Evolutionary conservation across 495 filamentous ascomycete species (phyloP).

Genomic region (Podospora anserina): DNA sequence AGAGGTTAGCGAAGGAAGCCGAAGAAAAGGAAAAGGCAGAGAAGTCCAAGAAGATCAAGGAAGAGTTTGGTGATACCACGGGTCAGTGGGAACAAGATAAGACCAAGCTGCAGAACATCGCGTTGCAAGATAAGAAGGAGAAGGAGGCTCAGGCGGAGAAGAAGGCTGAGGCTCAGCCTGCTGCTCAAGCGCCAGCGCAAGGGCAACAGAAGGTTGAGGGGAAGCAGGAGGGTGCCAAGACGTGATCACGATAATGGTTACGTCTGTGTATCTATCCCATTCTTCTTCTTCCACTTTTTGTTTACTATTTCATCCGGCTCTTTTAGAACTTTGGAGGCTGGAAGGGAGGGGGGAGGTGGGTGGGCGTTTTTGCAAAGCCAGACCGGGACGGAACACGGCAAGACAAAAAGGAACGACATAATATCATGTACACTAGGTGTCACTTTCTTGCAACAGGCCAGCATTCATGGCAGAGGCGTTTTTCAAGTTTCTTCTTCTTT

Average conservation of each 20-base stretch:
- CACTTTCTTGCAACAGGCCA: conserved; percentile 4
- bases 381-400: conserved; percentile 19
- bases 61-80: conserved; percentile 65
- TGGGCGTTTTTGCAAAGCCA: conserved; percentile 9
- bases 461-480: conserved; percentile 29
- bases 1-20: conserved; percentile 66
- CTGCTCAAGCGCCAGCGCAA: background rate
- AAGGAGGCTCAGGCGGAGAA: conserved; percentile 21
- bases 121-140: conserved; percentile 50
- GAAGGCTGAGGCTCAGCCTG: conserved; percentile 14
- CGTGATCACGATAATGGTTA: conserved; percentile 9
- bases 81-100: conserved; percentile 83
- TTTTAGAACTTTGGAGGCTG: background rate
- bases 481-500: background rate
- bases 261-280: background rate
- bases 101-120: conserved; percentile 65
- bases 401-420: conserved; percentile 18
- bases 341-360: conserved; percentile 7
- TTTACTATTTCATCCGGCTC: background rate
- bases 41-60: conserved; percentile 63
- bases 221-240: conserved; percentile 13
- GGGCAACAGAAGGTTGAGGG: conserved; percentile 9
- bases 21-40: conserved; percentile 69
- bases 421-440: conserved; percentile 11
- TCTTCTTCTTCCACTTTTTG: conserved; percentile 4